These are phyloP conservation scores for Tirmania nivea DNA, from an alignment of 495 filamentous ascomycete species.

Conservation along the genomic window DNA sequence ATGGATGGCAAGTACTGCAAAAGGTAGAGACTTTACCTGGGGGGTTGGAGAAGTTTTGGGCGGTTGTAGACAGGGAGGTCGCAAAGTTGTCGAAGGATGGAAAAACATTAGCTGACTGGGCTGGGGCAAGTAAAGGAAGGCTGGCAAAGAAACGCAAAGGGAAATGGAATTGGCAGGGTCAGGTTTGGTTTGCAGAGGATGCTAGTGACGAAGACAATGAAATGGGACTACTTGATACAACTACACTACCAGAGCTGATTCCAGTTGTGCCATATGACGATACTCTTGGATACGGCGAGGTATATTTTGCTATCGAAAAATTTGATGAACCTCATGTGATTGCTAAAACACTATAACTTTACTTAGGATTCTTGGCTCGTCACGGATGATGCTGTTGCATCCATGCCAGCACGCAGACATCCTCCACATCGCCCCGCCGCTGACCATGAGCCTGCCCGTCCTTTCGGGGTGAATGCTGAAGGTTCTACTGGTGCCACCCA, in stretches of 20 bases:
- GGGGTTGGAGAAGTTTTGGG: background rate
- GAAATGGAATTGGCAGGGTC: constrained; percentile 5
- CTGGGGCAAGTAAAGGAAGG: background rate
- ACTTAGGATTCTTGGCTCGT: too few species aligned
- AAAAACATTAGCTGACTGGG: background rate
- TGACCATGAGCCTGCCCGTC: too few species aligned
- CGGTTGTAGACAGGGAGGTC: too few species aligned
- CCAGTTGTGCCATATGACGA: constrained; percentile 1
- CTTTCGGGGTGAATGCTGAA: too few species aligned
- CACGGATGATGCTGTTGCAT: too few species aligned
- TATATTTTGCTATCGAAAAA: constrained; percentile 1
- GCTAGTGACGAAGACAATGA: background rate
- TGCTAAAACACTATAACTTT: background rate
- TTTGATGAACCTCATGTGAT: background rate
- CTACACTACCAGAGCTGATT: background rate
- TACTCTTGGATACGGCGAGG: constrained; percentile 1
- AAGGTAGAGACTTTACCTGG: background rate
- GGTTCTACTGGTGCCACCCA: too few species aligned
- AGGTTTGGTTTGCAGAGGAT: constrained; percentile 1
- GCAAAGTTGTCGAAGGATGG: too few species aligned
- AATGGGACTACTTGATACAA: background rate
- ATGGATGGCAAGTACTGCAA: too few species aligned
- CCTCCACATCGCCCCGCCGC: too few species aligned
- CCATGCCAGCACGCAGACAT: too few species aligned
- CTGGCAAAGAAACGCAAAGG: background rate